Base-by-base conservation (phyloP, 1,284 basidiomycete genomes). In the Ganoderma sp. region DNA sequence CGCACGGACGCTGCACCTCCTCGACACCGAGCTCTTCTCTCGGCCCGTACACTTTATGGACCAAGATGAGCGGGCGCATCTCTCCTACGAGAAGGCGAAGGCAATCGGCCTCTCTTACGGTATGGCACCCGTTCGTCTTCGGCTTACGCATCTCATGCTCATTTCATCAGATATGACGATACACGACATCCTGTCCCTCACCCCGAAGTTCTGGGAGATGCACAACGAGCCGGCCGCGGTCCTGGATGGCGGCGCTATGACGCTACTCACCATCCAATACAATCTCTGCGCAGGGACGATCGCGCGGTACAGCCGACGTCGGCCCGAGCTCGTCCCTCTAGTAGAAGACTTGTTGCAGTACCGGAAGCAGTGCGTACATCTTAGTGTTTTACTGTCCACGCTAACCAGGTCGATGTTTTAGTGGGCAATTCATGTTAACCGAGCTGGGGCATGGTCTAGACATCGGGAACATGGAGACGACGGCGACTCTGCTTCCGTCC, bases 361-460 rank as follows among this genome's bases (percentile, higher is more conserved):
- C 48, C 68, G 72, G 19, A 73, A 70, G 37, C 70, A 71, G 72
- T 73, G 15, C 22, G 68, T 70, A 54, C 32, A 32, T 32, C 32
- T 32, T 3, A 32, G 32, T 3, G 32, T 2, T 32, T 22, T 22
- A 9, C n/a, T 5, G 12, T 9, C 22, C 22, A 25, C 12, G 4
- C 48, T 52, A 3, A 32, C 9, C 34, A 25, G 25, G 10, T 63
- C 10, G 32, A 0, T 56, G 17, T 41, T n/a, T 32, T 37, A 84
- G 82, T 34, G 83, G 78, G 4, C 82, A 83, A 62, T 84, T 79
- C 70, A 75, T 77, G 63, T 69, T 84, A 67, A 83, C 83, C 0
- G 83, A 84, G 72, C 71, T 83, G 0, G 82, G 78, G 1, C 83
- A 84, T 64, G 83, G 83, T 15, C 74, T 85, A 2, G 83, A 85